Base-by-base conservation (phyloP, 2,329 filamentous ascomycete genomes). In the Hortaea sp. region DNA sequence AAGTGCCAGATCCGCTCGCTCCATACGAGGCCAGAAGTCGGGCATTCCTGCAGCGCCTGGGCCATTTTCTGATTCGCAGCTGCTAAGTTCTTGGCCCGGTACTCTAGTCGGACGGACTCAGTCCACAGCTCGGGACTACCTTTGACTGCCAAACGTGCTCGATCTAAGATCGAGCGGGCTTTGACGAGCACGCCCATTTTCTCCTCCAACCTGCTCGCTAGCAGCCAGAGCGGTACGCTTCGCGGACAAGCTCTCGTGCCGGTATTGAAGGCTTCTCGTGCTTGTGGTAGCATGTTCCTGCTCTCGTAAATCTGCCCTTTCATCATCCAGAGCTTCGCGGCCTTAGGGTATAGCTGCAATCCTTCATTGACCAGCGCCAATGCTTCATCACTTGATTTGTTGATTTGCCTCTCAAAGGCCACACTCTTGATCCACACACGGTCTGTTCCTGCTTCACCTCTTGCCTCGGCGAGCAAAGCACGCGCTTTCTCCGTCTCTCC, bases 261-360 rank as follows among this genome's bases (percentile, higher is more conserved):
- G 4, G 86, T 84, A 49, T 79, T 80, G 66, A 92, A 97, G 0
- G 90, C 88, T 64, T 97, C 88, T 41, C 92, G 81, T 3, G 92
- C 92, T 66, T 92, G 85, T 0, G 84, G 82, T 10, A 84, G 70
- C 68, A 88, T 88, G 57, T 78, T 82, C 41, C 88, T 76, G 39
- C 82, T 77, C 61, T 95, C 85, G 72, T 98, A 98, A 52, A 97
- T 92, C 63, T 98, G 92, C 0, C 94, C 92, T 69, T 98, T 98
- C 72, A 95, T 86, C 85, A 97, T 95, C 84, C 90, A 95, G 27
- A 98, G 75, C 68, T 97, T 97, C 44, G 87, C 77, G 9, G 84
- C 80, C 39, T 81, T 78, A 1, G 92, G 90, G 70, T 94, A 98
- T 7, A 87, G 76, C 54, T 89, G 83, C 32, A 98, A 72, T 1